Percentiles rank a stretch among this genome's conserved stretches.
These are phyloP conservation scores for Jatropha podagrica DNA, from an alignment of 441 rosid genomes.

Conservation along the genomic window DNA sequence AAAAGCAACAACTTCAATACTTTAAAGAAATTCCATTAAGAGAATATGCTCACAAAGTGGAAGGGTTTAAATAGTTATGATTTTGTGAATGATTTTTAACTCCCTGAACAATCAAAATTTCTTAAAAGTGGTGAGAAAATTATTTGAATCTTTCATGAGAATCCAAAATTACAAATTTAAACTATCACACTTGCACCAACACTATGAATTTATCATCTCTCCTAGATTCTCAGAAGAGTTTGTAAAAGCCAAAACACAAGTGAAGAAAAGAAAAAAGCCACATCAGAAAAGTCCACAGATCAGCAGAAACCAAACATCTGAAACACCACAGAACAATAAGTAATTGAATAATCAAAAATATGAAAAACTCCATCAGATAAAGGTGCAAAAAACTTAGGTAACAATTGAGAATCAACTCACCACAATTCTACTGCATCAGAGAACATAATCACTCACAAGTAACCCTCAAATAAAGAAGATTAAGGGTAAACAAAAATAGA, in stretches of 20 bases:
- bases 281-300: conserved; percentile 8
- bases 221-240: neutral
- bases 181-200: neutral
- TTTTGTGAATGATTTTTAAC: conserved; percentile 8
- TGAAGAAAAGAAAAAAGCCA: neutral
- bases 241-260: conserved; percentile 4
- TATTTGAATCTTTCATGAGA: neutral
- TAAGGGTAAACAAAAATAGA: neutral
- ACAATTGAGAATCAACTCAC: neutral
- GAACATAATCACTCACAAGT: neutral
- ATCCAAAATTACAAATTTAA: neutral
- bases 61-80: conserved; percentile 8
- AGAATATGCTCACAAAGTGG: conserved; percentile 16
- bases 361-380: neutral
- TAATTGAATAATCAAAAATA: neutral
- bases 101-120: neutral
- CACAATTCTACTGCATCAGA: too few relatives aligned
- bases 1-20: conserved; percentile 36
- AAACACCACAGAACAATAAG: conserved; percentile 15
- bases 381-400: neutral
- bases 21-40: conserved; percentile 21
- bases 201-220: neutral
- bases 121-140: neutral
- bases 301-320: conserved; percentile 18
- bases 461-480: neutral